Evolutionary conservation across 176 grass and related monocot species (phyloP).

Genomic region (Aegilops longissima): DNA sequence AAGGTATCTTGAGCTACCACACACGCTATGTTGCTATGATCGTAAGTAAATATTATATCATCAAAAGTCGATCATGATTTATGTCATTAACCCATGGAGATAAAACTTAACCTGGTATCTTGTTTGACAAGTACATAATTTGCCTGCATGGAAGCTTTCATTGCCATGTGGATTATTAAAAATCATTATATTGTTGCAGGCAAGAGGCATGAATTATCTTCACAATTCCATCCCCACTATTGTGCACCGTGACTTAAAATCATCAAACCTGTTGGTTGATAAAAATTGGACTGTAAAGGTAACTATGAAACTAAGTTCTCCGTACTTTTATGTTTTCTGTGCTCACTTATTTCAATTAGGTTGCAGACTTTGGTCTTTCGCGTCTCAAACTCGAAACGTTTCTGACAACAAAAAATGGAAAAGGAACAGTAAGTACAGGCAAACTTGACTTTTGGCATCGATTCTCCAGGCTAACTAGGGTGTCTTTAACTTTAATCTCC

Average conservation of each 20-base stretch:
- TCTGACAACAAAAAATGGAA: constrained; percentile 80
- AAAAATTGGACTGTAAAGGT: constrained; percentile 99
- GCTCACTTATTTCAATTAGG: constrained; percentile 42
- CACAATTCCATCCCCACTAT: constrained; percentile 69
- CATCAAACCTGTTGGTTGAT: constrained; percentile 85
- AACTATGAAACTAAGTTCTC: background rate
- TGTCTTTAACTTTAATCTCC: constrained; percentile 7
- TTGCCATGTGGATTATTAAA: background rate
- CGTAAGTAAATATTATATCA: background rate
- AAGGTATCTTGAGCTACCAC: background rate
- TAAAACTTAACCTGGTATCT: background rate
- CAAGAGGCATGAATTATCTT: constrained; percentile 23
- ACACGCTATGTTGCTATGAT: background rate
- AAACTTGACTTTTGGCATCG: constrained; percentile 4
- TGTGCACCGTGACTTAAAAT: constrained; percentile 94
- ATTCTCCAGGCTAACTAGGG: background rate
- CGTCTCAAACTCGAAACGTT: constrained; percentile 81
- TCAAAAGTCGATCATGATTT: background rate
- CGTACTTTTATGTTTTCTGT: background rate
- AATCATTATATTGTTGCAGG: constrained; percentile 40
- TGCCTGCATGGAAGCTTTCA: background rate
- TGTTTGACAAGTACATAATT: background rate
- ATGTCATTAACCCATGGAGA: background rate
- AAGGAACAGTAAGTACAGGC: constrained; percentile 79
- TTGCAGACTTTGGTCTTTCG: constrained; percentile 96